Evolutionary conservation across 148 eudicot species (phyloP), one percentile per base, ranked within the genome.

Genomic region (Rhododendron williamsianum): DNA sequence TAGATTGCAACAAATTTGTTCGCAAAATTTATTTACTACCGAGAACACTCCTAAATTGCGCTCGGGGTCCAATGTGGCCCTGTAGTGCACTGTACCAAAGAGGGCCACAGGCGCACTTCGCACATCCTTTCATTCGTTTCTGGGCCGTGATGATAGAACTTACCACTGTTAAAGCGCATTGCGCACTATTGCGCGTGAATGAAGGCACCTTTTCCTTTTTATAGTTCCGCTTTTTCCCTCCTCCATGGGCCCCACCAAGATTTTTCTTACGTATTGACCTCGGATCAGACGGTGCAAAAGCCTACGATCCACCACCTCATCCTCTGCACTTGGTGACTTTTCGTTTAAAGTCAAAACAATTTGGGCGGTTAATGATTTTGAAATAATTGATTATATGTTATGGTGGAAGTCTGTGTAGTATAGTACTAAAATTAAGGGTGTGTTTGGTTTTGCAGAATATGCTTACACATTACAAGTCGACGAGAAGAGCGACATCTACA

Each of bases 381-480:
- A 74, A 74, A 4, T 18, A 30, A 9, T 33, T 67, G 9, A 25
- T 63, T 65, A 30, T 65, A n/a, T n/a, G 33, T n/a, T n/a, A 58
- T 6, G 4, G 33, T n/a, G 72, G 33, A 65, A 45, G 48, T 1
- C 48, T 45, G 7, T 45, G 48, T 45, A 6, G 21, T 23, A 7
- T 38, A 45, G 1, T 45, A 45, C 48, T 45, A 8, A 46, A 46
- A 46, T 9, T 46, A 33, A 71, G 2, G 18, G 18, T 74, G 78
- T 30, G 78, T 35, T 33, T 35, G 48, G 77, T 25, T 82, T 83
- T 85, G 85, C 91, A 95, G 99, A 97, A 83, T 97, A 97, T 82
- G 98, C 94, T 6, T 95, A 97, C 86, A 97, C 99, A 4, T 84
- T 97, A 73, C 99, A 97, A 92, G 99, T 97, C 0, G 99, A 97